Percentiles rank a stretch among this genome's conserved stretches.
These are phyloP conservation scores for Arthrinium phaeospermum DNA, from an alignment of 2,329 filamentous ascomycete genomes.

Conservation along the genomic window DNA sequence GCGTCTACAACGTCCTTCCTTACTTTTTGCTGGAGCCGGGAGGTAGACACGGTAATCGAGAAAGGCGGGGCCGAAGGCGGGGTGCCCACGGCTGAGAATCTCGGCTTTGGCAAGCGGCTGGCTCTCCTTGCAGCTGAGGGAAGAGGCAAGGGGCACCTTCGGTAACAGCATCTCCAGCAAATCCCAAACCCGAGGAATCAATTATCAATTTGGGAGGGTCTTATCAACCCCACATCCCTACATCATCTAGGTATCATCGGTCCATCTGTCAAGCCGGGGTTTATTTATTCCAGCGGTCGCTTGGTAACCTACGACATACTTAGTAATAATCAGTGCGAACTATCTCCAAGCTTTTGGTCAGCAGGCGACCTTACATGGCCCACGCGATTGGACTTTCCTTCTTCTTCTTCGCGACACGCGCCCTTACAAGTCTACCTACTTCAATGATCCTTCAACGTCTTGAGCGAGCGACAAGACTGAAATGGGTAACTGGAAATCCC, in stretches of 20 bases:
- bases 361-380: background rate
- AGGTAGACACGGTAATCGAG: constrained; percentile 20
- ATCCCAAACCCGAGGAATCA: background rate
- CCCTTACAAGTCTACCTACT: too few relatives aligned
- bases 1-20: constrained; percentile 27
- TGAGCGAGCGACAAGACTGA: too few relatives aligned
- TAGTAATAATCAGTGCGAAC: background rate
- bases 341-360: background rate
- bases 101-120: constrained; percentile 12
- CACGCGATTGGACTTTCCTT: background rate
- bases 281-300: background rate
- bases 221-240: background rate
- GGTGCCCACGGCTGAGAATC: constrained; percentile 18
- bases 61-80: constrained; percentile 17
- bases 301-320: too few relatives aligned
- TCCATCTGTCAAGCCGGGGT: background rate
- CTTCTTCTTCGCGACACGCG: too few relatives aligned
- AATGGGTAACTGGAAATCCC: too few relatives aligned
- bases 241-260: constrained; percentile 1
- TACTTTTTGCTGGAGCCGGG: constrained; percentile 17
- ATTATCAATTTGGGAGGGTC: background rate
- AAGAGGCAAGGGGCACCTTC: background rate
- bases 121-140: background rate
- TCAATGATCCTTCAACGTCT: too few relatives aligned
- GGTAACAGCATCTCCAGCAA: background rate